Evolutionary conservation across 2,329 filamentous ascomycete species (phyloP).

Genomic region (Gaeumannomyces tritici): DNA sequence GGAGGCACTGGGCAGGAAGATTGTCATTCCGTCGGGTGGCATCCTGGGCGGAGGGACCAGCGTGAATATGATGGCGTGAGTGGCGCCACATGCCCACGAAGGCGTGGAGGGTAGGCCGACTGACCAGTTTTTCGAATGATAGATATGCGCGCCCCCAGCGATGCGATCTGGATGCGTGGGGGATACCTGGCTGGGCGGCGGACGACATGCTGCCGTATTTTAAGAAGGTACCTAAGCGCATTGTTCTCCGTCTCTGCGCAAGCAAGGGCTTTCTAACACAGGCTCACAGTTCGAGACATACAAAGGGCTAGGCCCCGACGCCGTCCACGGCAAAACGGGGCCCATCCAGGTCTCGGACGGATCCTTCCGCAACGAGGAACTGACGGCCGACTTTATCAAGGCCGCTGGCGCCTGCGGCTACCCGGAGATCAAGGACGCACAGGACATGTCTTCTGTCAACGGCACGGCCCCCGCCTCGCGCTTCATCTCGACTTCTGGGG

Average conservation of each 20-base stretch:
- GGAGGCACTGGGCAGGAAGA: constrained; percentile 32
- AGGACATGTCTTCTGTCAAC: constrained; percentile 32
- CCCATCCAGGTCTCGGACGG: constrained; percentile 39
- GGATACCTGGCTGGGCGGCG: constrained; percentile 14
- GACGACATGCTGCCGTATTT: constrained; percentile 33
- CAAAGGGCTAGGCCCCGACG: constrained; percentile 11
- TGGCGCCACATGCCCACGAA: constrained; percentile 12
- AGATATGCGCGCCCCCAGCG: constrained; percentile 11
- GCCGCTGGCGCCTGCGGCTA: constrained; percentile 33
- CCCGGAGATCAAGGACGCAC: constrained; percentile 36
- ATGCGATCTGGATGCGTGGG: constrained; percentile 17
- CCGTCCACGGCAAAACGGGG: constrained; percentile 34
- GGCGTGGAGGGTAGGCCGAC: too few species aligned
- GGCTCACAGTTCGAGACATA: constrained; percentile 13
- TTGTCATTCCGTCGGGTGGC: constrained; percentile 27
- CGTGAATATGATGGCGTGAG: constrained; percentile 18
- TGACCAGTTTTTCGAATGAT: too few species aligned
- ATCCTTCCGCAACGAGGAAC: constrained; percentile 24
- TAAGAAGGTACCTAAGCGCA: constrained; percentile 28
- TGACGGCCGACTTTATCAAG: constrained; percentile 32
- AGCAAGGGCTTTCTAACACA: background rate
- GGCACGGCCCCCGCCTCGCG: constrained; percentile 17
- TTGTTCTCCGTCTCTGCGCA: background rate
- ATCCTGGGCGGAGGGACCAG: constrained; percentile 44
- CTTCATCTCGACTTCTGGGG: constrained; percentile 22